Evolutionary conservation across 2,329 filamentous ascomycete species (phyloP).

Genomic region (Tympanopsis confertula): DNA sequence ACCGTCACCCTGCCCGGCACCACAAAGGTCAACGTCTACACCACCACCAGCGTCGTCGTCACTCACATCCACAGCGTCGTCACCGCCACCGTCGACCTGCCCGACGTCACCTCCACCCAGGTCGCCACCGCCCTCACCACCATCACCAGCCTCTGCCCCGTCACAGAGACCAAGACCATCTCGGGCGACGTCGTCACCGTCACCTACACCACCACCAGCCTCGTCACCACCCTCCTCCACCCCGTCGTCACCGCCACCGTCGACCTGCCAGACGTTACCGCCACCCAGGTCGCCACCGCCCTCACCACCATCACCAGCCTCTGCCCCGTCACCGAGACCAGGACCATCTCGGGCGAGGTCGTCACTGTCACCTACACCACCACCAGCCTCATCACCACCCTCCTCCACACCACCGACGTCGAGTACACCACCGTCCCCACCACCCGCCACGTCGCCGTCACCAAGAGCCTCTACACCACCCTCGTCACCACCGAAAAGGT

Average conservation of each 20-base stretch:
- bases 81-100: conserved; percentile 19
- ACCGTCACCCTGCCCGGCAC: neutral
- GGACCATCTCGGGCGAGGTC: conserved; percentile 26
- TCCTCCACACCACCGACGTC: neutral
- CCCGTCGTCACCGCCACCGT: conserved; percentile 21
- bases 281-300: conserved; percentile 21
- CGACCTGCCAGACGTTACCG: conserved; percentile 19
- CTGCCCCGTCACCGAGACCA: conserved; percentile 31
- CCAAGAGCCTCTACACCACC: conserved; percentile 5
- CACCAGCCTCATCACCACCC: conserved; percentile 16
- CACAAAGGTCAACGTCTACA: neutral
- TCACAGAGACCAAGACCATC: conserved; percentile 31
- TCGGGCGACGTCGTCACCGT: conserved; percentile 25
- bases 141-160: conserved; percentile 23
- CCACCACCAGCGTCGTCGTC: neutral
- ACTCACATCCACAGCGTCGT: conserved; percentile 12
- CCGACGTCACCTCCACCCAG: conserved; percentile 22
- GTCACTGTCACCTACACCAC: conserved; percentile 26
- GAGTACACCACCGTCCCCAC: conserved; percentile 8
- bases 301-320: conserved; percentile 30
- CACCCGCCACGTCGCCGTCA: conserved; percentile 4
- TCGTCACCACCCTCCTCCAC: conserved; percentile 4
- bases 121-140: conserved; percentile 27
- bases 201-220: conserved; percentile 25
- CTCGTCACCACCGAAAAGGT: conserved; percentile 10